Evolutionary conservation across 2,329 filamentous ascomycete genomes (phyloP), one percentile per base, ranked within the genome.

Genomic region (Myriosclerotinia curreyana): DNA sequence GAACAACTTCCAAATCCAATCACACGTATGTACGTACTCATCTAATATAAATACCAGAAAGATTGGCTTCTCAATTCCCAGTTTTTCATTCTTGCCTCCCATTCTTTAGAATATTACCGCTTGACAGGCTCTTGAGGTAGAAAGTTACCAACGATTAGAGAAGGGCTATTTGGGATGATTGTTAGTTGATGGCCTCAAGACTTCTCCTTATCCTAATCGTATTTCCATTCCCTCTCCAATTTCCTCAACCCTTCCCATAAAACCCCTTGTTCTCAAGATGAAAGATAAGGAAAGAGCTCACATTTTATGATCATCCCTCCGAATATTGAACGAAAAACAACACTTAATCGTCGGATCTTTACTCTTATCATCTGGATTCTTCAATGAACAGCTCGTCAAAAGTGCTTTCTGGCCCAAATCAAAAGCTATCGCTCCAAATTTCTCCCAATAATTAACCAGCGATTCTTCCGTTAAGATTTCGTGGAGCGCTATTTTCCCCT

Each of bases 361-460:
- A 3, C 88, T 86, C 66, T 83, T 83, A 59, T 86, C 82, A 68
- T 86, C 85, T 4, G 91, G 93, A 69, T 87, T 93, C 77, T 96
- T 96, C 67, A 99, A 79, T 14, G 91, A 89, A 75, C 95, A 99
- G 69, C 91, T 94, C 28, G 95, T 99, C 70, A 99, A 81, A 72
- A 99, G 91, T 28, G 94, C 96, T 75, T 99, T 96, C 75, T 98
- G 95, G 12, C 86, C 88, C 64, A 89, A 86, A 74, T 99, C 95
- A 76, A 99, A 99, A 12, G 95, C 96, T 71, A 99, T 98, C 6
- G 92, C 94, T 59, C 94, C 93, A 74, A 99, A 99, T 73, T 99
- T 96, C 77, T 99, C 95, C 95, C 95, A 99, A 74, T 99, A 99
- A 71, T 91, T 91, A 62, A 98, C 95, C 66, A 96, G 85, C 49